Conservation (phyloP, 371 early-diverging fungal genomes). For the Mucor mucedo region DNA sequence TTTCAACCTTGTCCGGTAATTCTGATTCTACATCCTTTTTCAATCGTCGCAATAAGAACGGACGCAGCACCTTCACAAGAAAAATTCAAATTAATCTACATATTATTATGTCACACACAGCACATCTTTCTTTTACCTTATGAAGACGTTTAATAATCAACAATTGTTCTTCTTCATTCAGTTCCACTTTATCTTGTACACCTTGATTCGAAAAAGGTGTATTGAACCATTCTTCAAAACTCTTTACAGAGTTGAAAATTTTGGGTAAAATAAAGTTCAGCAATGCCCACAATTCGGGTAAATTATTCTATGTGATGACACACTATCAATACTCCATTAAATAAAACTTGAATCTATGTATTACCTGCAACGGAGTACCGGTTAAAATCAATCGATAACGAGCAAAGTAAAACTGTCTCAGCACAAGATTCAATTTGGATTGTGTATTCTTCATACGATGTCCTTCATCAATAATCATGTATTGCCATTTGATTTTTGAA, state of each 20-base stretch:
- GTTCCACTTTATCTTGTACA: slow-evolving; percentile 86
- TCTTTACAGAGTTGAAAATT: slow-evolving; percentile 94
- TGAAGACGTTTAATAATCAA: slow-evolving; percentile 97
- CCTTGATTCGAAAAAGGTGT: slow-evolving; percentile 90
- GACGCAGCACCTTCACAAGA: slow-evolving; percentile 80
- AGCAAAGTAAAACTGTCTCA: slow-evolving; percentile 85
- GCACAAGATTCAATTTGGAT: slow-evolving; percentile 83
- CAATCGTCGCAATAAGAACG: slow-evolving; percentile 96
- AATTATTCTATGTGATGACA: slow-evolving; percentile 79
- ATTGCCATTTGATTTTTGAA: slow-evolving; percentile 89
- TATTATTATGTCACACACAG: neutral
- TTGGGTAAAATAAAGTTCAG: slow-evolving; percentile 97
- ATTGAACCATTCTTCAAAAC: slow-evolving; percentile 99
- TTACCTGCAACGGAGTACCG: slow-evolving; percentile 97
- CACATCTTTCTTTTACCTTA: slow-evolving; percentile 57
- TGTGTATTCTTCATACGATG: slow-evolving; percentile 98
- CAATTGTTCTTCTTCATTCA: slow-evolving; percentile 97
- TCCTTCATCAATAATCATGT: slow-evolving; percentile 99
- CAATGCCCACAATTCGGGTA: slow-evolving; percentile 98
- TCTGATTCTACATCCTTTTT: slow-evolving; percentile 99
- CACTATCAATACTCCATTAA: neutral
- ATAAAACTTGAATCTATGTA: neutral
- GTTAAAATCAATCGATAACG: slow-evolving; percentile 97
- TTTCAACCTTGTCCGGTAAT: slow-evolving; percentile 98
- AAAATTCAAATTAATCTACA: neutral